Base-by-base conservation (phyloP, 2,329 filamentous ascomycete genomes). In the Ascochyta rabiei region DNA sequence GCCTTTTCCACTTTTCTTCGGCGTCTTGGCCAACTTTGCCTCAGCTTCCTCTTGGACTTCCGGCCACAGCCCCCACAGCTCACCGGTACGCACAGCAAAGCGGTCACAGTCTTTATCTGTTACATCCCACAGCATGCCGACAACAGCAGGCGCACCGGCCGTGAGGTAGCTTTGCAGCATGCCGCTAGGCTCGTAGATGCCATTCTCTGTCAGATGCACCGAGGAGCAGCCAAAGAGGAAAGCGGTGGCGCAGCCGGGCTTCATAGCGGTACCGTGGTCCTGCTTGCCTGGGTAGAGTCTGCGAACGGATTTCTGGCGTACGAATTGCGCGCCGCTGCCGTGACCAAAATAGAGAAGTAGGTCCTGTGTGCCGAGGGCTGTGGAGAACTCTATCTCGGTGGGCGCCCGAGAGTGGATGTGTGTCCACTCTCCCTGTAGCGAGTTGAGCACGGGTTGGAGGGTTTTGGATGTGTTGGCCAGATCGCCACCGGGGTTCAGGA, bases 51-150 rank as follows among this genome's bases (percentile, higher is more conserved):
- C 63, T 43, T 74, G 60, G 75, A 39, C 79, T 80, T 77, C 69
- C 74, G 53, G 82, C 82, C 74, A 79, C 6, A 99, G 74, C 0
- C 95, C 95, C 95, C 95, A 99, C 66, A 89, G 83, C 71, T 95
- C 89, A 72, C 96, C 89, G 2, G 89, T 80, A 23, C 84, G 82
- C 30, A 88, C 86, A 0, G 93, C 90, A 74, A 96, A 96, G 16
- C 93, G 89, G 78, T 99, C 96, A 73, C 97, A 96, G 74, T 99
- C 95, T 68, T 90, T 90, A 73, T 99, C 95, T 9, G 95, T 99
- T 44, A 99, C 95, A 75, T 99, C 95, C 95, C 95, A 99, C 33
- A 99, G 81, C 15, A 93, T 97, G 40, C 92, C 95, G 2, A 98
- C 87, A 9, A 98, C 86, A 0, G 93, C 92, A 3, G 91, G 92